phyloP scores from a whole-genome alignment of 2,329 filamentous ascomycete species.

The Zasmidium cellare region DNA sequence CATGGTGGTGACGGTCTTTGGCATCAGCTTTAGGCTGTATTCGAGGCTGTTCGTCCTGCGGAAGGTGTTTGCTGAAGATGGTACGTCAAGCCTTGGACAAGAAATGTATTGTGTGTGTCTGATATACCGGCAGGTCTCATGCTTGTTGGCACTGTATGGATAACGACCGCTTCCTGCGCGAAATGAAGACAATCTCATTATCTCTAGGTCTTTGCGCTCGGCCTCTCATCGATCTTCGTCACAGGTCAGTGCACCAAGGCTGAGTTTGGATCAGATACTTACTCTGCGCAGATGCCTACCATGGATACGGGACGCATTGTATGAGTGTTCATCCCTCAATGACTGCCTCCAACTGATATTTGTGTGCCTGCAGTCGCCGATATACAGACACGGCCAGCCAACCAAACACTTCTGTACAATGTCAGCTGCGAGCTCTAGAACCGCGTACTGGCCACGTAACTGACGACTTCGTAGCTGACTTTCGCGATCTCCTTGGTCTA shows the following conservation, averaged over 20 bases:
- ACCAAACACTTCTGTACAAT: neutral
- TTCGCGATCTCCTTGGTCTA: constrained; percentile 13
- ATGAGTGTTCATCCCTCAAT: neutral
- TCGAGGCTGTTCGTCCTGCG: constrained; percentile 11
- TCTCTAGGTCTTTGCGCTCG: neutral
- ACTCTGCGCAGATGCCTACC: constrained; percentile 8
- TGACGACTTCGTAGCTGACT: neutral
- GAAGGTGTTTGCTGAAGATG: constrained; percentile 20
- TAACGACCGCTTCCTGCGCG: neutral
- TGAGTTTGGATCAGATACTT: neutral
- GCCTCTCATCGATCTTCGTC: constrained; percentile 10
- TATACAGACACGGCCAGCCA: neutral
- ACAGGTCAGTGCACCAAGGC: constrained; percentile 2
- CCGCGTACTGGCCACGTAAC: neutral
- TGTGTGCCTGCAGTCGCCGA: neutral
- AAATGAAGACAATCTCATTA: neutral
- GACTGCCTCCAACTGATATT: neutral
- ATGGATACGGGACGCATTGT: constrained; percentile 17
- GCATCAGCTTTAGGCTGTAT: constrained; percentile 15
- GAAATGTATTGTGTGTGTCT: constrained; percentile 4
- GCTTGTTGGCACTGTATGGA: constrained; percentile 11
- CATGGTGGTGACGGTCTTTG: constrained; percentile 7
- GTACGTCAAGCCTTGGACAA: constrained; percentile 3
- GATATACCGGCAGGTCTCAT: constrained; percentile 9
- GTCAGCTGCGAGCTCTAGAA: neutral